Percentiles rank a stretch among this genome's conserved stretches.
Conservation (phyloP, 169 alveolate species). For the Plasmodium chabaudi region DNA sequence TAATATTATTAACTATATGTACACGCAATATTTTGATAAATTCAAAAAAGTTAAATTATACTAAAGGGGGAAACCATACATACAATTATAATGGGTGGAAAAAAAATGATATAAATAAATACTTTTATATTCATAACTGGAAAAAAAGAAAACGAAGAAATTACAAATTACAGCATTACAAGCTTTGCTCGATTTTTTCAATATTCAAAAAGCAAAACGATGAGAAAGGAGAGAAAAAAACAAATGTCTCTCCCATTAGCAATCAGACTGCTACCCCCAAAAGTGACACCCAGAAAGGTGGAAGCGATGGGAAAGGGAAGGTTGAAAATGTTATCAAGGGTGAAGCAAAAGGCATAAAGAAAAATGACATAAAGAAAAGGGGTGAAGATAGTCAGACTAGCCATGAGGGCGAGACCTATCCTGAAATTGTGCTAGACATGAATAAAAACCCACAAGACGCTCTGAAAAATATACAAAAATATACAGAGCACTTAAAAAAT, state of each 20-base stretch:
- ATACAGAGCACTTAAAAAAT: conserved; percentile 44
- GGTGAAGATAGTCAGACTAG: neutral
- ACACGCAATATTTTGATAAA: neutral
- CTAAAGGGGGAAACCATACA: neutral
- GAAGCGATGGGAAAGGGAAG: neutral
- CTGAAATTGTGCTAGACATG: neutral
- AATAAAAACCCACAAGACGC: conserved; percentile 4
- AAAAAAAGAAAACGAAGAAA: conserved; percentile 1
- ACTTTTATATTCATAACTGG: conserved; percentile 7
- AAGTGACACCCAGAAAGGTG: neutral
- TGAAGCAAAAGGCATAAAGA: neutral
- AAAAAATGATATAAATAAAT: neutral
- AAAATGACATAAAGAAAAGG: neutral
- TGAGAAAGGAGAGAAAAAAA: conserved; percentile 5
- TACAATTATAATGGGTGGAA: neutral
- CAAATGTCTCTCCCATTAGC: neutral
- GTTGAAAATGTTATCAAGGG: neutral
- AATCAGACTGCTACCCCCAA: neutral
- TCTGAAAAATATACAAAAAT: conserved; percentile 21
- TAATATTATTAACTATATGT: neutral
- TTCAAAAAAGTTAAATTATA: conserved; percentile 16
- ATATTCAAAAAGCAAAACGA: neutral
- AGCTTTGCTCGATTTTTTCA: conserved; percentile 6
- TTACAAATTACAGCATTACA: neutral
- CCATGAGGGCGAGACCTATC: neutral